These are phyloP conservation scores for Aureoboletus auriporus DNA, from an alignment of 768 basidiomycete genomes.

Conservation along the genomic window DNA sequence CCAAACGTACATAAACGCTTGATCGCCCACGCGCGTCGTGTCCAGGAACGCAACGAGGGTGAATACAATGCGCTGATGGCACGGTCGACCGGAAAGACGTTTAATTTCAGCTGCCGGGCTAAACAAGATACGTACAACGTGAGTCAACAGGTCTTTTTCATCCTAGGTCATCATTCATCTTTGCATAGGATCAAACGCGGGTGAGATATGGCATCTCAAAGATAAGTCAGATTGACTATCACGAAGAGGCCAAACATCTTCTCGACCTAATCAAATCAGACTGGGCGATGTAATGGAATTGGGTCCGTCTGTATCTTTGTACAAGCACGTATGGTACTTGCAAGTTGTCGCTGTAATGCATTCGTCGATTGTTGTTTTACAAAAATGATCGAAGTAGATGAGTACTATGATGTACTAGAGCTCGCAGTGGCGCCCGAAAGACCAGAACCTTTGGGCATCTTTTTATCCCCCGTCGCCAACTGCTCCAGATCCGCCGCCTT, in stretches of 20 bases:
- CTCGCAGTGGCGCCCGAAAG: conserved; percentile 17
- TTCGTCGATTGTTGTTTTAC: too few relatives aligned
- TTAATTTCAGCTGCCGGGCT: conserved; percentile 82
- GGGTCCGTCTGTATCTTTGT: background rate
- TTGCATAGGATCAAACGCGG: conserved; percentile 66
- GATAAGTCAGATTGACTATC: conserved; percentile 63
- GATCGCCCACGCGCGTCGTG: background rate
- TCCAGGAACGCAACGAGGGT: conserved; percentile 55
- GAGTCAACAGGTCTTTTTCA: conserved; percentile 24
- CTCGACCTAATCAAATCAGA: conserved; percentile 51
- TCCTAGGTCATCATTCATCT: background rate
- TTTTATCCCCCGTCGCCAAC: conserved; percentile 76
- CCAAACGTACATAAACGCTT: background rate
- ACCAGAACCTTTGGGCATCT: conserved; percentile 82
- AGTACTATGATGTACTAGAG: conserved; percentile 6
- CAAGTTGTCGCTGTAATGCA: too few relatives aligned
- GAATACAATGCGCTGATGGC: conserved; percentile 58
- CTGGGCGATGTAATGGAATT: conserved; percentile 43
- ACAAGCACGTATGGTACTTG: conserved; percentile 4
- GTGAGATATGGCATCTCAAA: conserved; percentile 79
- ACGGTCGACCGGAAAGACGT: conserved; percentile 63
- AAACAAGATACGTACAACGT: conserved; percentile 86
- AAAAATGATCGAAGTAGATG: background rate
- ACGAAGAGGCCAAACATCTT: conserved; percentile 58
- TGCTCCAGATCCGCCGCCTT: conserved; percentile 81